Base-by-base conservation (phyloP, 2,329 filamentous ascomycete species). In the Colletotrichum costaricense region DNA sequence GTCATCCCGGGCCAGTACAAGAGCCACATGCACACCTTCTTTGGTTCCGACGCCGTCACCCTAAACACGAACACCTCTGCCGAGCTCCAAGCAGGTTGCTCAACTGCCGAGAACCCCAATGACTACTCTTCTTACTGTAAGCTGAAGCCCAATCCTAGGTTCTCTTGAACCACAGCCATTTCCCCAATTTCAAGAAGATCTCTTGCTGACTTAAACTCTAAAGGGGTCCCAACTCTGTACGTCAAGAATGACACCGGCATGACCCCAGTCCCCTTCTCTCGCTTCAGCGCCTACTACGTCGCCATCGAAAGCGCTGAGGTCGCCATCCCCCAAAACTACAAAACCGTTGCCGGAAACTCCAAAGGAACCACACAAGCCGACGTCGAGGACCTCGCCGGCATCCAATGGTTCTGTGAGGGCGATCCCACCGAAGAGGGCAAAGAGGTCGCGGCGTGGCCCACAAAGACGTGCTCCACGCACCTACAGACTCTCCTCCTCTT, bases 201-300 rank as follows among this genome's bases (percentile, higher is more conserved):
- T 4, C 30, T 5, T 3, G 14, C 67, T 70, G 4, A 66, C 54
- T 3, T 8, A 1, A 4, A 4, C 1, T 0, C 7, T 6, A 5
- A 7, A 77, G 76, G 82, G 85, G 79, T 82, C 0, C 85, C 85
- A 0, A 86, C 85, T 0, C 78, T 84, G 3, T 80, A 84, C 2
- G 82, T 81, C 75, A 82, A 81, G 8, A 75, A 77, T 49, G 76
- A 80, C 26, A 79, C 80, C 46, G 77, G 72, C n/a, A 78, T 79
- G 46, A 82, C 76, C 8, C 79, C 80, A 19, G 81, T 81, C 14
- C 80, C 76, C 66, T 77, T 78, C 60, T 76, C 74, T 67, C 82
- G 83, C 65, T 87, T 88, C 80, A 84, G 80, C 49, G 84, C 85
- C 22, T 87, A 87, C 79, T 87, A 87, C 78, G 84, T 79, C 38